Evolutionary conservation across 2,329 filamentous ascomycete species (phyloP), one percentile per base, ranked within the genome.

Genomic region (Trichoderma arundinaceum): DNA sequence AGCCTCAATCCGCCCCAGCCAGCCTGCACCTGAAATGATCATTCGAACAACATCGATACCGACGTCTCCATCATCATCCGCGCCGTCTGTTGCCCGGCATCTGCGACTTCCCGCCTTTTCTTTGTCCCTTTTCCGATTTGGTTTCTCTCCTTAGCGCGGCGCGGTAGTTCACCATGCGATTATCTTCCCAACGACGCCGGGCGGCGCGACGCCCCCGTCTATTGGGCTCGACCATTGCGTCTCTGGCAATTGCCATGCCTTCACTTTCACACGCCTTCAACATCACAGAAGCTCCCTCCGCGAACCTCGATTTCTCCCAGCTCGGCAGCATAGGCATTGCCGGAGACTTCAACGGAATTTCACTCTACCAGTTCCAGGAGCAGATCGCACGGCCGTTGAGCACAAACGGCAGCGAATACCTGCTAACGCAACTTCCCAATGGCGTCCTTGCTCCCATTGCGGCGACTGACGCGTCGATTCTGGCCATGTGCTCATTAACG

Each of bases 321-420:
- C 82, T 99, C 41, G 95, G 95, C 66, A 88, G 91, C 72, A 89
- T 97, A 70, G 93, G 91, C 63, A 84, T 99, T 66, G 90, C 88
- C 1, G 95, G 95, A 72, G 90, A 97, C 78, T 99, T 97, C 76
- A 88, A 92, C 73, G 92, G 93, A 63, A 91, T 98, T 72, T 97
- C 95, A 12, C 82, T 97, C 44, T 98, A 95, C 80, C 83, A 94
- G 74, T 98, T 89, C 73, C 83, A 90, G 73, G 92, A 90, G 68
- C 94, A 99, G 76, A 89, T 83, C 66, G 87, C 94, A 77, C 81
- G 83, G 67, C 79, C 84, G 15, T 86, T 87, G 72, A 88, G 80
- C 72, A 86, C 84, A 66, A 93, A 96, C 82, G 92, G 91, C 75
- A 92, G 89, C 72, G 88, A 94, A 74, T 90, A 92, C 17, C 85